Evolutionary conservation across 495 filamentous ascomycete genomes (phyloP).

Genomic region (Collariella sp.): DNA sequence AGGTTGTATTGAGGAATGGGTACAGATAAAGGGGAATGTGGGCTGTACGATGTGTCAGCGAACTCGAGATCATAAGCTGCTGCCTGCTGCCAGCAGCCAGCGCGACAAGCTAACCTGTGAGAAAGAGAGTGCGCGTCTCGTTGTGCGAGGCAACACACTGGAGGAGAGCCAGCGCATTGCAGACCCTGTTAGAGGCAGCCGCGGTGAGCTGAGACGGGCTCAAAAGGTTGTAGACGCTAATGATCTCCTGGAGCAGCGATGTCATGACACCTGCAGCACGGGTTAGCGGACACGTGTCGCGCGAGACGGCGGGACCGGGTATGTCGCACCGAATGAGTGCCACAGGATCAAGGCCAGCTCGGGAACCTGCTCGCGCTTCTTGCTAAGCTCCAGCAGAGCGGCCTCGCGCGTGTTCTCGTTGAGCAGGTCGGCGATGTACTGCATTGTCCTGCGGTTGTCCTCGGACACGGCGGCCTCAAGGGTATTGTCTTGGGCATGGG

Average conservation of each 20-base stretch:
- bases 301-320: neutral
- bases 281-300: slow-evolving; percentile 9
- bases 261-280: slow-evolving; percentile 81
- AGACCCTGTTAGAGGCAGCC: slow-evolving; percentile 92
- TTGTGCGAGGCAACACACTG: slow-evolving; percentile 98
- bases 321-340: slow-evolving; percentile 87
- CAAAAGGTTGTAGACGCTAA: slow-evolving; percentile 92
- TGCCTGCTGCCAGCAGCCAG: neutral
- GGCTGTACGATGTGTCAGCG: slow-evolving; percentile 45
- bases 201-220: slow-evolving; percentile 96
- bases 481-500: slow-evolving; percentile 52
- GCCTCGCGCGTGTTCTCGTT: slow-evolving; percentile 80
- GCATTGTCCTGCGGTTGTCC: slow-evolving; percentile 84
- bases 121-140: slow-evolving; percentile 85
- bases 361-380: slow-evolving; percentile 96
- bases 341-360: slow-evolving; percentile 94
- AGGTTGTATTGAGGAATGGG: slow-evolving; percentile 97
- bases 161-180: slow-evolving; percentile 91
- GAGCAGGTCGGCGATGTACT: slow-evolving; percentile 87
- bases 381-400: slow-evolving; percentile 91
- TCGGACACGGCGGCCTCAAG: slow-evolving; percentile 55
- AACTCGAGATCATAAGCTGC: neutral
- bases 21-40: slow-evolving; percentile 98
- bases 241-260: slow-evolving; percentile 93
- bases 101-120: slow-evolving; percentile 58